These are phyloP conservation scores for Pythium aristosporum DNA, from an alignment of 352 stramenopile species.

Conservation along the genomic window DNA sequence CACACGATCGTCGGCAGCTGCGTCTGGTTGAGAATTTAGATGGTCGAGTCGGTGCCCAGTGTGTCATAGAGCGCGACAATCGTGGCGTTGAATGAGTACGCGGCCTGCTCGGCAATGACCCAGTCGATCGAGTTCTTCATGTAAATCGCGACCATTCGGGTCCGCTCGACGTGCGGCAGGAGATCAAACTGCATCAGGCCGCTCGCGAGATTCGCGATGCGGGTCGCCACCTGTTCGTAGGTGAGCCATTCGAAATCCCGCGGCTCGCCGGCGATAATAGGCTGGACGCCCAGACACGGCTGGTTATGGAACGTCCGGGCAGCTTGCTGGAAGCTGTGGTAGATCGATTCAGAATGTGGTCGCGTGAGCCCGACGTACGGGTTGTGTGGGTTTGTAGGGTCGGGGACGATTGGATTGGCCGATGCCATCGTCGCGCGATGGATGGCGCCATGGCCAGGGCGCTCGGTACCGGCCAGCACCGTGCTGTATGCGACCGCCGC, in stretches of 20 bases:
- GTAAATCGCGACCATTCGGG: conserved; percentile 91
- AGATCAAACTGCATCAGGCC: conserved; percentile 50
- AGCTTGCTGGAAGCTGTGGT: conserved; percentile 47
- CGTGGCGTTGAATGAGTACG: conserved; percentile 39
- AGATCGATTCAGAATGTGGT: conserved; percentile 39
- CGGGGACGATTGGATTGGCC: conserved; percentile 31
- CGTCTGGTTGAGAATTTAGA: conserved; percentile 79
- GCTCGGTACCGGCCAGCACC: conserved; percentile 45
- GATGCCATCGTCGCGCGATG: conserved; percentile 38
- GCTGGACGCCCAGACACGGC: conserved; percentile 44
- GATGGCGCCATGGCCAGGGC: conserved; percentile 38
- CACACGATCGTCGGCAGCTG: conserved; percentile 67
- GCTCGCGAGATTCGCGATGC: conserved; percentile 36
- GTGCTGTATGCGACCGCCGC: conserved; percentile 44
- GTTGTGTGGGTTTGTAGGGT: conserved; percentile 34
- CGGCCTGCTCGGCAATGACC: conserved; percentile 90
- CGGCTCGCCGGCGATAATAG: conserved; percentile 32
- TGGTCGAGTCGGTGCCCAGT: conserved; percentile 66
- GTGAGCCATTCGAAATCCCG: conserved; percentile 53
- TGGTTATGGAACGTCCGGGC: conserved; percentile 26
- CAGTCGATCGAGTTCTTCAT: conserved; percentile 97
- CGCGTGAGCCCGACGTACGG: conserved; percentile 40
- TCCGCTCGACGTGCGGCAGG: conserved; percentile 37
- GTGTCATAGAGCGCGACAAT: conserved; percentile 79
- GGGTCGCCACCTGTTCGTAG: conserved; percentile 47